phyloP scores from a whole-genome alignment of 108 stramenopile species.

The Pelagomonas calceolata region DNA sequence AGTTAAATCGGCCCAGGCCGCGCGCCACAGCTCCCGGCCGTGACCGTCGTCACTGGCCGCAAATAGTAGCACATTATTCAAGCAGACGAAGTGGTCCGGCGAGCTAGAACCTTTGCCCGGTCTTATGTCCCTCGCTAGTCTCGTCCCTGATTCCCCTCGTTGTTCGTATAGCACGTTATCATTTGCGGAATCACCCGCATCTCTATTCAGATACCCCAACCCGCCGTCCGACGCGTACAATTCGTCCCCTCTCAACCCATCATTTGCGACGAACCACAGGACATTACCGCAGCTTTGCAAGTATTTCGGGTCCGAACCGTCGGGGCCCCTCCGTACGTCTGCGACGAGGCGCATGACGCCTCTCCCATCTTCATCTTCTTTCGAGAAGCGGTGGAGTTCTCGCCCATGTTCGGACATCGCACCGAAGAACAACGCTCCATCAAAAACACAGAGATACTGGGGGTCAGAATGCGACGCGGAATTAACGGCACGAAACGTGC shows the following conservation, averaged over 20 bases:
- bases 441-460: conserved; percentile 10
- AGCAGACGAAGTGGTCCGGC: no score
- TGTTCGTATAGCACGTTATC: not conserved
- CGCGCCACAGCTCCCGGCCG: conserved; percentile 13
- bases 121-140: not conserved
- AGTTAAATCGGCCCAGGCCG: not conserved
- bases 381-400: conserved; percentile 23
- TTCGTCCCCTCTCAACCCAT: conserved; percentile 20
- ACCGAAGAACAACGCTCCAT: conserved; percentile 24
- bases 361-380: conserved; percentile 1
- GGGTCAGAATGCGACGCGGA: conserved; percentile 20
- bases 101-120: no score
- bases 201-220: not conserved
- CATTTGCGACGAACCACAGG: conserved; percentile 29
- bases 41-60: not conserved
- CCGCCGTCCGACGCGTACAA: conserved; percentile 28
- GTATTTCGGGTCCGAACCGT: conserved; percentile 8
- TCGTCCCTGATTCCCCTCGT: not conserved
- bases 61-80: not conserved
- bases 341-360: not conserved
- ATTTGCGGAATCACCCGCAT: not conserved
- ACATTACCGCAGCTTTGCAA: conserved; percentile 4
- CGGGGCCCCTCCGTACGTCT: conserved; percentile 9
- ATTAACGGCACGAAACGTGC: conserved; percentile 3
- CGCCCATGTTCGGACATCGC: conserved; percentile 18